Evolutionary conservation across 1,139 yeast genomes (phyloP), one percentile per base, ranked within the genome.

Genomic region (Scheffersomyces cryptocercus): DNA sequence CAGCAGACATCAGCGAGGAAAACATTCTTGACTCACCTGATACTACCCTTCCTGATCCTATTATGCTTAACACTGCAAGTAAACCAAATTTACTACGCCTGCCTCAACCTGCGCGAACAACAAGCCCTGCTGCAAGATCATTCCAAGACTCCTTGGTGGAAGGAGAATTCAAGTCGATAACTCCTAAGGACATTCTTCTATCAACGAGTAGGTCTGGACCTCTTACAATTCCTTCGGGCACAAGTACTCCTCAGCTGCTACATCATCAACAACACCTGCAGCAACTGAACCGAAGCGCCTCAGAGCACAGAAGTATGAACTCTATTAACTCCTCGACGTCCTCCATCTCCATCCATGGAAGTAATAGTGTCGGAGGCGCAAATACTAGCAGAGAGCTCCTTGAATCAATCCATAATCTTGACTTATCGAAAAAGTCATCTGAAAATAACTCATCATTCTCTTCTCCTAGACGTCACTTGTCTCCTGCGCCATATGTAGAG

Each of bases 381-480:
- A 31, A 31, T 31, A 31, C 35, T 5, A 14, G 24, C 10, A 15
- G 35, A 31, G 35, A 31, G 20, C 35, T 31, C 7, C 35, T 31
- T 31, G 35, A 31, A 31, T 31, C 35, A n/a, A 31, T 31, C 20
- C 16, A 31, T 4, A 31, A 31, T 31, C 35, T 31, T 14, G 39
- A 35, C 20, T 39, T 32, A 24, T 49, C 55, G 5, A 54, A 56
- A 35, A 55, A 46, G 40, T 48, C 53, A 3, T 47, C 53, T 4
- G 53, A 49, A 16, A 63, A 64, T 47, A 67, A 63, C 46, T 64
- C 74, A 10, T 64, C 71, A 7, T 64, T 67, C 26, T 65, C 74
- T 10, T 75, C 84, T 2, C 85, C 85, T 2, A 67, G 81, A 45
- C 65, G 85, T 44, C 81, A 74, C 45, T 56, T 75, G 28, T 80